These are phyloP conservation scores for Brasenia schreberi DNA, from an alignment of 164 flowering plant genomes.

Conservation along the genomic window DNA sequence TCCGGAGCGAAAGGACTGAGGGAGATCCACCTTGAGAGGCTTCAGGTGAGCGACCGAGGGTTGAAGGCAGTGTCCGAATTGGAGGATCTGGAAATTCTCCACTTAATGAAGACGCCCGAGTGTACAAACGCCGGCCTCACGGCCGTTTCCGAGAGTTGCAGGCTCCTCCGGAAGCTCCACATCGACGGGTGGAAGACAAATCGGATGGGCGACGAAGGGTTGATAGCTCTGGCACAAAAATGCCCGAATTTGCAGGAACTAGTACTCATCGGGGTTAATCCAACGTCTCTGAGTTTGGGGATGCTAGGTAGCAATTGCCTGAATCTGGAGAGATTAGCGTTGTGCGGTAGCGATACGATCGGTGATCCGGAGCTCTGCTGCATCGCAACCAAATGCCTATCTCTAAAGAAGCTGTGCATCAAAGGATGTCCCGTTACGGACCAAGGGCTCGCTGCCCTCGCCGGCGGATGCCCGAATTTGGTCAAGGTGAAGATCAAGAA, in stretches of 20 bases:
- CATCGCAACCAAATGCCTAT: slow-evolving; percentile 58
- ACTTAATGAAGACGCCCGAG: slow-evolving; percentile 70
- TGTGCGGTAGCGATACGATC: slow-evolving; percentile 74
- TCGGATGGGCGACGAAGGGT: slow-evolving; percentile 73
- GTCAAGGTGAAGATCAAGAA: slow-evolving; percentile 92
- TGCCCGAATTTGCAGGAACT: slow-evolving; percentile 70
- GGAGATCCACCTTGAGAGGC: slow-evolving; percentile 82
- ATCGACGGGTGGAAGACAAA: slow-evolving; percentile 94
- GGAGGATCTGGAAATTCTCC: slow-evolving; percentile 51
- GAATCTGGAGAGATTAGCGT: slow-evolving; percentile 66
- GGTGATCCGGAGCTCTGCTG: slow-evolving; percentile 74
- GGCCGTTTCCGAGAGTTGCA: slow-evolving; percentile 53
- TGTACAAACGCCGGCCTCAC: slow-evolving; percentile 60
- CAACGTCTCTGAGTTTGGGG: slow-evolving; percentile 43
- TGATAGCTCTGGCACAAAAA: slow-evolving; percentile 51
- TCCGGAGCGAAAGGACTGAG: slow-evolving; percentile 22
- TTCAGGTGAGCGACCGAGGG: slow-evolving; percentile 78
- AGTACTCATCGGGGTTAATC: slow-evolving; percentile 75
- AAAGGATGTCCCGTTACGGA: slow-evolving; percentile 82
- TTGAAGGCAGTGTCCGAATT: slow-evolving; percentile 54
- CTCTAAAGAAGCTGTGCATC: slow-evolving; percentile 81
- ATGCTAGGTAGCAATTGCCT: slow-evolving; percentile 52
- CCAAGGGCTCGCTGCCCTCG: slow-evolving; percentile 61
- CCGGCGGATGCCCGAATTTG: slow-evolving; percentile 81
- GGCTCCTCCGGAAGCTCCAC: slow-evolving; percentile 73